Evolutionary conservation across 768 basidiomycete species (phyloP), one percentile per base, ranked within the genome.

Genomic region (Xerocomellus amylosporus): DNA sequence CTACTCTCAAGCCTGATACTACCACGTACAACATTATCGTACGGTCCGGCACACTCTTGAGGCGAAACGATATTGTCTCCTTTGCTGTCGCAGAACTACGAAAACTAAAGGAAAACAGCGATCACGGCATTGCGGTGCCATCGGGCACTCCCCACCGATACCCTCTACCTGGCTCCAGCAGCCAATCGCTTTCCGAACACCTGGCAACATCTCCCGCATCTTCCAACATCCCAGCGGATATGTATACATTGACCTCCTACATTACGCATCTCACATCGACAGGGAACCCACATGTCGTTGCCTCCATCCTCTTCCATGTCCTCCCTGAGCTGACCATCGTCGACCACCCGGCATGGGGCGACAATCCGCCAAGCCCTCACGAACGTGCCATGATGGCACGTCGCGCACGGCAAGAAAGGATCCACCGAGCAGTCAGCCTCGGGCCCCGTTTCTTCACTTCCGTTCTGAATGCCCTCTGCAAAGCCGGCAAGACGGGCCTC

Each of bases 381-480:
- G 59, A 71, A n/a, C 71, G 67, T n/a, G 53, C 61, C 22, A 39
- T 54, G n/a, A 64, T 61, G 53, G 64, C 58, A 36, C 64, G 34
- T 58, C 59, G 49, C 7, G 59, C 68, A 20, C 65, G 65, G 17
- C 58, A 73, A 36, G 65, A 64, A 20, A 71, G 65, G 36, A 58
- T 85, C 38, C 20, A 58, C 5, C 78, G 77, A 10, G 80, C 79
- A 2, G 73, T 80, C 10, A 46, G 39, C 4, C 77, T 80, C 22
- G 90, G 88, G 0, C 87, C 90, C 0, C 65, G 77, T 52, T 75
- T 87, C 55, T 82, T 88, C 59, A 74, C 81, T 1, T 68, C 75
- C 3, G 67, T 90, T 10, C 66, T 93, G 31, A 80, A 83, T 54
- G 85, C 83, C 0, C 70, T 91, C 39, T 65, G 71, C 53, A 87